A percentile compares a stretch with the other conserved stretches of the same genome.
These are phyloP conservation scores for Xylariaceae sp. DNA, from an alignment of 2,329 filamentous ascomycete genomes.

Conservation along the genomic window DNA sequence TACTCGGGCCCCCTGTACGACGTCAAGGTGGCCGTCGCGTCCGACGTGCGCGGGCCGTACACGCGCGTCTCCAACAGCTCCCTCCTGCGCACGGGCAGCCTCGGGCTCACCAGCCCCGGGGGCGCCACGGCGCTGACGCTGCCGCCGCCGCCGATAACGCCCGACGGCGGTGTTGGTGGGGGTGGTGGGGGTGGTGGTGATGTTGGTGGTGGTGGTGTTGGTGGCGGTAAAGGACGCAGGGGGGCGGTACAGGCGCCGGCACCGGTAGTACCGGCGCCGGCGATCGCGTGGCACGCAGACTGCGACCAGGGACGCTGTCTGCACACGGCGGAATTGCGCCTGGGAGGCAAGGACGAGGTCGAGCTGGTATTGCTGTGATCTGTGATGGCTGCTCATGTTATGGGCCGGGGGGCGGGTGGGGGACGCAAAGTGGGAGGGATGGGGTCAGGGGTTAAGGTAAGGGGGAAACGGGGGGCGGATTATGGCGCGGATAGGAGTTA, in stretches of 20 bases:
- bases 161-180: constrained; percentile 19
- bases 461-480: too few relatives aligned
- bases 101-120: constrained; percentile 32
- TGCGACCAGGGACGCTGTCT: constrained; percentile 29
- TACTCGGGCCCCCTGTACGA: constrained; percentile 48
- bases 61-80: constrained; percentile 19
- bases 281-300: constrained; percentile 30
- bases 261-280: too few relatives aligned
- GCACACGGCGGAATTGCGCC: constrained; percentile 16
- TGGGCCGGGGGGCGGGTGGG: too few relatives aligned
- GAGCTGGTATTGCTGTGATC: constrained; percentile 6
- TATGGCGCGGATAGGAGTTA: too few relatives aligned
- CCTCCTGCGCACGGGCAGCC: constrained; percentile 30
- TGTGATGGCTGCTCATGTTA: too few relatives aligned
- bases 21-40: constrained; percentile 49
- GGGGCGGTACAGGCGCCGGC: too few relatives aligned
- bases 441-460: too few relatives aligned
- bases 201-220: too few relatives aligned
- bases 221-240: too few relatives aligned
- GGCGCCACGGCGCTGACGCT: constrained; percentile 25
- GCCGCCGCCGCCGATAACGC: constrained; percentile 11
- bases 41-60: constrained; percentile 30
- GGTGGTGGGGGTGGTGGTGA: too few relatives aligned
- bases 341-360: constrained; percentile 7
- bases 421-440: too few relatives aligned